Percentiles rank a stretch among this genome's conserved stretches.
Conservation (phyloP, 176 grass and related monocot species). For the Cocos nucifera region DNA sequence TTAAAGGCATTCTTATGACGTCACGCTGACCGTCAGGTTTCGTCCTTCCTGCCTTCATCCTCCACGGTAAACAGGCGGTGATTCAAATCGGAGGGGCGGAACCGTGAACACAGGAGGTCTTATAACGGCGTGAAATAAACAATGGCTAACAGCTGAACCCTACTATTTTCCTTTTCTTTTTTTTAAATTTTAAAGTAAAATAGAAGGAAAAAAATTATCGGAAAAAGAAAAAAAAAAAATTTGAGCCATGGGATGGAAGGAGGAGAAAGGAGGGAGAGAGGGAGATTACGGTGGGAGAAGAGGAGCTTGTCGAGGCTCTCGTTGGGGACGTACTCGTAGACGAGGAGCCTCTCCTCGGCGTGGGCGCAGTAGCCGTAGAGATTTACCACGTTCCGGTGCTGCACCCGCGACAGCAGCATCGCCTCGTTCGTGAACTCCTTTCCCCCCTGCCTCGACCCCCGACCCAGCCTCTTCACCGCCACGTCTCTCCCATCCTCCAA, state of each 20-base stretch:
- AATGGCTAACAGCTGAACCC: no score
- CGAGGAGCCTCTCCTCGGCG: slow-evolving; percentile 65
- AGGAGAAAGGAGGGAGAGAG: neutral
- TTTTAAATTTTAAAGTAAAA: no score
- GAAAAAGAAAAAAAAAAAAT: slow-evolving; percentile 6
- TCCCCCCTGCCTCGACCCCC: slow-evolving; percentile 52
- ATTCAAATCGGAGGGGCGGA: no score
- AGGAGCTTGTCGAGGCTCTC: slow-evolving; percentile 98
- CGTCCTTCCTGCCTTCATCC: no score
- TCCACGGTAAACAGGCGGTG: no score
- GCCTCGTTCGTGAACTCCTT: slow-evolving; percentile 89
- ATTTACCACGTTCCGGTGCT: slow-evolving; percentile 94
- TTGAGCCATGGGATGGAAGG: no score
- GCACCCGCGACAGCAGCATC: slow-evolving; percentile 67
- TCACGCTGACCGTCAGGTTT: no score
- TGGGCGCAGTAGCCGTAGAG: slow-evolving; percentile 69
- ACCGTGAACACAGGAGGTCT: no score
- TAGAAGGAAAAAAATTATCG: no score
- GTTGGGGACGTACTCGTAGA: slow-evolving; percentile 92
- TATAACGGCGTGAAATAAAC: no score
- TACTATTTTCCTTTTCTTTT: no score
- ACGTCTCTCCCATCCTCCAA: slow-evolving; percentile 78
- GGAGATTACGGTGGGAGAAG: slow-evolving; percentile 36
- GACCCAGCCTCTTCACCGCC: slow-evolving; percentile 70
- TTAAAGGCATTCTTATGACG: no score